Conservation (phyloP, 2,329 filamentous ascomycete genomes). For the Arachnopeziza araneosa region DNA sequence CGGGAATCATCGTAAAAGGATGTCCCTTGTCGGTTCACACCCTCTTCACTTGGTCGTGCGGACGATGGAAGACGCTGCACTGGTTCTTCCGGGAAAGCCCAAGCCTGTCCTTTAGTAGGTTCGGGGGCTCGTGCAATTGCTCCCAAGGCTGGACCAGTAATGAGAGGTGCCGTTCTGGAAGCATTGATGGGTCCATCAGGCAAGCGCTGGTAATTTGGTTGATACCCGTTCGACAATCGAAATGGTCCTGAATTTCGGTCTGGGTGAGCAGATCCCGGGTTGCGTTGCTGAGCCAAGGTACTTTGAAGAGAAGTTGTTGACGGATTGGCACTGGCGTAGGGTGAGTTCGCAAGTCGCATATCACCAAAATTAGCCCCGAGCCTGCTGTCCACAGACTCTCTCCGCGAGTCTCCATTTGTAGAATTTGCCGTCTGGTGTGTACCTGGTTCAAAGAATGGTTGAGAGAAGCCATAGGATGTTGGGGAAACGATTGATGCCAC, state of each 20-base stretch:
- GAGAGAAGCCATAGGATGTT: slow-evolving; percentile 35
- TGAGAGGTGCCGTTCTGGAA: slow-evolving; percentile 65
- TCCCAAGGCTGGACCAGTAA: slow-evolving; percentile 63
- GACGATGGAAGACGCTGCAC: slow-evolving; percentile 47
- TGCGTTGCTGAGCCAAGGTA: slow-evolving; percentile 61
- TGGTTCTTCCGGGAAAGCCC: slow-evolving; percentile 75
- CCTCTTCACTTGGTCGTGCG: slow-evolving; percentile 43
- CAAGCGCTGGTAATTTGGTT: slow-evolving; percentile 42
- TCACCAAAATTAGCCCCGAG: slow-evolving; percentile 68
- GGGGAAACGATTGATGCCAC: slow-evolving; percentile 62
- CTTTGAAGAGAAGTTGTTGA: slow-evolving; percentile 71
- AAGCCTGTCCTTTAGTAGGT: slow-evolving; percentile 76
- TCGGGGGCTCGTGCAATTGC: slow-evolving; percentile 66
- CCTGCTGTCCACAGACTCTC: slow-evolving; percentile 75
- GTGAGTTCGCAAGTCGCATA: slow-evolving; percentile 62
- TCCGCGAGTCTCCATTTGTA: slow-evolving; percentile 44
- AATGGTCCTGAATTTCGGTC: slow-evolving; percentile 47
- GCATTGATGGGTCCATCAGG: neutral
- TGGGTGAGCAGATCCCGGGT: slow-evolving; percentile 39
- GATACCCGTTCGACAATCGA: slow-evolving; percentile 60
- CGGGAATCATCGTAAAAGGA: slow-evolving; percentile 51
- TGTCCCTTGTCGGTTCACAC: slow-evolving; percentile 30
- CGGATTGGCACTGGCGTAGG: slow-evolving; percentile 71
- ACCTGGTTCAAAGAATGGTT: slow-evolving; percentile 17
- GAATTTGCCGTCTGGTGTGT: slow-evolving; percentile 20